Conservation (phyloP, 179 eudicot species). For the Carnegiea gigantea region DNA sequence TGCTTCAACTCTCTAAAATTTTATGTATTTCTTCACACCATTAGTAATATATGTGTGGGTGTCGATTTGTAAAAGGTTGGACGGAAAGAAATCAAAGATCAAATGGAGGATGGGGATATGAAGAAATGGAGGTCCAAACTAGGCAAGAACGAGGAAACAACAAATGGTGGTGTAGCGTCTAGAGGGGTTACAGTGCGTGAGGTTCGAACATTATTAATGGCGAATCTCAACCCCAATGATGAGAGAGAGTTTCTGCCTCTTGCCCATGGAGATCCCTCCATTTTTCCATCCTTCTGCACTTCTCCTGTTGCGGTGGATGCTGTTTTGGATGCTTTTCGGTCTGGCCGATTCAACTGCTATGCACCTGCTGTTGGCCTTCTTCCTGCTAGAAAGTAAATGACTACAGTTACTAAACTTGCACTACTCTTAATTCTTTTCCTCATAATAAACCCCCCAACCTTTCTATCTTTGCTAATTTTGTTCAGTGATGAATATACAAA, state of each 20-base stretch:
- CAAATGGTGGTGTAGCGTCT: background rate
- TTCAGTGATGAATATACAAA: too few species aligned
- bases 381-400: conserved; percentile 32
- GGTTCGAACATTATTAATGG: conserved; percentile 26
- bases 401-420: too few species aligned
- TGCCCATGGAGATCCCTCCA: conserved; percentile 41
- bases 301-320: conserved; percentile 29
- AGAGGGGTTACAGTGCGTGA: conserved; percentile 24
- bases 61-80: too few species aligned
- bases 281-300: conserved; percentile 35
- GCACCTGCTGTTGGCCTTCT: conserved; percentile 30
- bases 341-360: conserved; percentile 33
- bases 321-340: conserved; percentile 25
- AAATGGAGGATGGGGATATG: conserved; percentile 17
- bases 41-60: too few species aligned
- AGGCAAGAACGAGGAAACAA: background rate
- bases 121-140: conserved; percentile 23
- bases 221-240: conserved; percentile 28
- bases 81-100: too few species aligned
- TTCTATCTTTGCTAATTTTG: too few species aligned
- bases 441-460: background rate
- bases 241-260: conserved; percentile 31
- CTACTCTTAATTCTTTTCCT: background rate
- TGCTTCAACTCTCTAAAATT: too few species aligned
- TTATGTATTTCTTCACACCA: too few species aligned